Base-by-base conservation (phyloP, 306 rosid species). In the Psophocarpus tetragonolobus region DNA sequence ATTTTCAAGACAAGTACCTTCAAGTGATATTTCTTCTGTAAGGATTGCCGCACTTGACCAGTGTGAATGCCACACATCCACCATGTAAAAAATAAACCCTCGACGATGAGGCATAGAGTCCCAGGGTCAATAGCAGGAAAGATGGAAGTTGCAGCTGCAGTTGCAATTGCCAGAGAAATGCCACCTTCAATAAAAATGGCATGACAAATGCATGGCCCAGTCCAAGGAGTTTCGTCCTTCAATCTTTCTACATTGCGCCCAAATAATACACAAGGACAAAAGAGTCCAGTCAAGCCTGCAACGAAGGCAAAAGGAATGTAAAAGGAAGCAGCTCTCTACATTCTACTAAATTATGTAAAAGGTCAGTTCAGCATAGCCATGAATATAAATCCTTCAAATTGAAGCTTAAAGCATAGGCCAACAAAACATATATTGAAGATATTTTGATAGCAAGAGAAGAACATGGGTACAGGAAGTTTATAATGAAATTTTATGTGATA, bases 41-140 rank as follows among this genome's bases (percentile, higher is more conserved):
- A 82, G 48, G 94, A 27, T 83, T 96, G 99, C 63, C 99, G 90
- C 81, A 86, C 87, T 74, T 88, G 92, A 81, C 99, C 99, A 35
- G 93, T 90, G 78, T 92, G 91, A 64, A 90, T 89, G 70, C 98
- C 98, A 68, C 98, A 96, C 94, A 96, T 91, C 99, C 99, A 92
- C 99, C 99, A 96, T 35, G 96, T 85, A 83, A 96, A 96, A 20
- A 96, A 57, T 60, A 93, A 88, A 41, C 99, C 96, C 92, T 96
- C 99, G 13, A 85, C 67, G 36, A 96, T 63, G 71, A 96, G 98
- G 76, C 91, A 90, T 36, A 88, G 21, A 11, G 95, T 87, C 60
- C 87, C 89, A 0, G 94, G 96, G 48, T 93, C 90, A 69, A 87
- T 0, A 79, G 90, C 92, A 67, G 93, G 81, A 58, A 88, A 17